A percentile compares a stretch with the other conserved stretches of the same genome.
phyloP scores from a whole-genome alignment of 83 land plant genomes.

The Picea abies region DNA sequence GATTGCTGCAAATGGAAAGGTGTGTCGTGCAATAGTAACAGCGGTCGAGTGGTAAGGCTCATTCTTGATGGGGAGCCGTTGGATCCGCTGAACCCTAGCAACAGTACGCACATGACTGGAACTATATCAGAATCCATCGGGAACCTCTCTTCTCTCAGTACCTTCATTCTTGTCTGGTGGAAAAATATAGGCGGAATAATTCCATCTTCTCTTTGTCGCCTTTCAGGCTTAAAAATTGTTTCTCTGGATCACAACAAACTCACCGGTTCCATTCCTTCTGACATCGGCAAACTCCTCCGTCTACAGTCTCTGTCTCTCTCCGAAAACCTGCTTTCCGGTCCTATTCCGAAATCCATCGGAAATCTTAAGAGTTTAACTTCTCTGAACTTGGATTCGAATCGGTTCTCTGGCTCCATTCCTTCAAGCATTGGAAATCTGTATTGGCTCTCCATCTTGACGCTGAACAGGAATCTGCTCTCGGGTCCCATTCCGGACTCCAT shows the following conservation, averaged over 20 bases:
- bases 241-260: constrained; percentile 61
- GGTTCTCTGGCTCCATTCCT: constrained; percentile 51
- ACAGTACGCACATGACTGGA: background rate
- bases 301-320: constrained; percentile 72
- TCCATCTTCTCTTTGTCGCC: constrained; percentile 22
- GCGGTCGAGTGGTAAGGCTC: background rate
- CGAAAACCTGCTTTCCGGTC: constrained; percentile 42
- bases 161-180: background rate
- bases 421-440: constrained; percentile 40
- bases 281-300: constrained; percentile 45
- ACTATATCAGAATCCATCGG: constrained; percentile 1
- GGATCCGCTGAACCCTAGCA: too few relatives aligned
- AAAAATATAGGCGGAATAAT: constrained; percentile 45
- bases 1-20: constrained; percentile 11
- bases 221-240: constrained; percentile 39
- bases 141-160: background rate
- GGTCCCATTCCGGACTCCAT: constrained; percentile 58
- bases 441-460: constrained; percentile 44
- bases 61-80: background rate
- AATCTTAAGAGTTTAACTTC: constrained; percentile 47
- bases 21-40: background rate
- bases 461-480: constrained; percentile 42
- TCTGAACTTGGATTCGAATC: constrained; percentile 51
- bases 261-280: constrained; percentile 55
- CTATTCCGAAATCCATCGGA: constrained; percentile 47